These are phyloP conservation scores for Apophysomyces trapeziformis DNA, from an alignment of 371 early-diverging fungal genomes.

Conservation along the genomic window DNA sequence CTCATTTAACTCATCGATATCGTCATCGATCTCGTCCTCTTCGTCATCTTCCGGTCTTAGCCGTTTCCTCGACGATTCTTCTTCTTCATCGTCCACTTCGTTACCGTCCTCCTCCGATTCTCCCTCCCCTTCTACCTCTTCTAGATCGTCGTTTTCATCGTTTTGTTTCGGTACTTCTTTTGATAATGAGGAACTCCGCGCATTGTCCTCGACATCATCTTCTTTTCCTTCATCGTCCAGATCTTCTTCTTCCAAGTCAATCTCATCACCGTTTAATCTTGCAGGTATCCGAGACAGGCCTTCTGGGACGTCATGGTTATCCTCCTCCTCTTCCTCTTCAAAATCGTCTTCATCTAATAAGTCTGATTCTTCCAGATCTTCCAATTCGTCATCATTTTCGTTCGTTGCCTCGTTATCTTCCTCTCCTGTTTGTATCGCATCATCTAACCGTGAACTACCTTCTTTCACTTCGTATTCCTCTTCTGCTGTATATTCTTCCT, in stretches of 20 bases:
- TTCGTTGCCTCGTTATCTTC: background rate
- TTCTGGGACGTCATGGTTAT: background rate
- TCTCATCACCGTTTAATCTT: background rate
- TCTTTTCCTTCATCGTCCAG: conserved; percentile 7
- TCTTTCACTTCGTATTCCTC: conserved; percentile 4
- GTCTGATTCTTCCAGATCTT: conserved; percentile 5
- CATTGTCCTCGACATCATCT: conserved; percentile 15
- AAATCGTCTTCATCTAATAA: conserved; percentile 4
- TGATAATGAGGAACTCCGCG: background rate
- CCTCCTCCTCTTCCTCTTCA: background rate
- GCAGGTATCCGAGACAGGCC: background rate
- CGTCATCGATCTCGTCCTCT: conserved; percentile 4
- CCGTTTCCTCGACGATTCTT: background rate
- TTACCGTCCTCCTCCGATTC: background rate
- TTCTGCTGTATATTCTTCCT: background rate
- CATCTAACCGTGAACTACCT: background rate
- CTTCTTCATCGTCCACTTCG: background rate
- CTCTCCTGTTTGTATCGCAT: background rate
- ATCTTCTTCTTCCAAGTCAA: background rate
- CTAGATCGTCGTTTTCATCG: background rate
- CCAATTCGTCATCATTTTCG: background rate
- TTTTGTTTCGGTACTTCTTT: background rate
- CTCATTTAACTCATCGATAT: conserved; percentile 2
- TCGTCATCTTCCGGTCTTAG: background rate
- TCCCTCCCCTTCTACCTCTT: background rate